These are phyloP conservation scores for Wickerhamomyces alni DNA, from an alignment of 805 yeast species.

Conservation along the genomic window DNA sequence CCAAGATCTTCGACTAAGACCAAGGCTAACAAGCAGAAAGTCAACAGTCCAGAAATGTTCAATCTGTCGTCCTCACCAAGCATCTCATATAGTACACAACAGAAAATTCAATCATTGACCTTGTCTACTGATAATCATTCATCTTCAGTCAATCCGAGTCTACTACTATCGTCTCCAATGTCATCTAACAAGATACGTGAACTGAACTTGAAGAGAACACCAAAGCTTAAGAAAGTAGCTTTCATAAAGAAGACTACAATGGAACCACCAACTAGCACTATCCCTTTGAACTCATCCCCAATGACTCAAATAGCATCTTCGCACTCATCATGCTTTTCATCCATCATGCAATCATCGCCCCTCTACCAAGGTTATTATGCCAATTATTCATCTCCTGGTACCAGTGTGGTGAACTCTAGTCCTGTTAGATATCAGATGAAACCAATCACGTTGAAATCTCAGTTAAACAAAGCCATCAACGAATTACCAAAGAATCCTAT, in stretches of 20 bases:
- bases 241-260: not conserved
- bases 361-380: constrained; percentile 24
- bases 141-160: constrained; percentile 19
- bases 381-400: constrained; percentile 17
- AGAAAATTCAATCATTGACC: constrained; percentile 17
- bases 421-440: constrained; percentile 21
- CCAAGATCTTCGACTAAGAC: not conserved
- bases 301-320: constrained; percentile 19
- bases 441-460: constrained; percentile 8
- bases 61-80: constrained; percentile 5
- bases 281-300: constrained; percentile 18
- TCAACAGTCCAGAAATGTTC: constrained; percentile 1
- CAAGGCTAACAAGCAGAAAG: not conserved
- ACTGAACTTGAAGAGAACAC: constrained; percentile 1
- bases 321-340: constrained; percentile 21
- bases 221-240: not conserved
- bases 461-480: constrained; percentile 6
- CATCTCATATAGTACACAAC: constrained; percentile 14
- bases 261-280: constrained; percentile 1
- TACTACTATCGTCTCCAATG: constrained; percentile 23
- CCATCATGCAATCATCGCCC: constrained; percentile 25
- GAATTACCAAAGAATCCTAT: constrained; percentile 18
- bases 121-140: not conserved
- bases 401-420: constrained; percentile 15
- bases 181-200: constrained; percentile 6